These are phyloP conservation scores for Penicillium sp. DNA, from an alignment of 2,329 filamentous ascomycete genomes.

Conservation along the genomic window DNA sequence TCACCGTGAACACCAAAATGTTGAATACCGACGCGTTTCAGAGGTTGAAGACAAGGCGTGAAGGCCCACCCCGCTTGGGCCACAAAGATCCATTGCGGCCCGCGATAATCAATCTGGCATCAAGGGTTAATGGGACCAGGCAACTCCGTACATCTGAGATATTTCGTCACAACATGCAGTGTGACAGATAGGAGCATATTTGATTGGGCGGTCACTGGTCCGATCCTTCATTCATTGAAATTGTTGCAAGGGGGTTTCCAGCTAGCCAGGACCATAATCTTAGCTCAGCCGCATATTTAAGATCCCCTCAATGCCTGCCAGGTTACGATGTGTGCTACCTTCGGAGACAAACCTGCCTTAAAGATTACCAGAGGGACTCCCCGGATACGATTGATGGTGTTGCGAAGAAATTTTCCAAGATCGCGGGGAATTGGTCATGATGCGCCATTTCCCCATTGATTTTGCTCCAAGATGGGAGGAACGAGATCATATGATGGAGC, in stretches of 20 bases:
- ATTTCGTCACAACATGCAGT: background rate
- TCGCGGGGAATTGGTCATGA: background rate
- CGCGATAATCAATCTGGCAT: background rate
- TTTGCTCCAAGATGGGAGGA: background rate
- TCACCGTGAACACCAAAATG: background rate
- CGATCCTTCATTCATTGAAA: background rate
- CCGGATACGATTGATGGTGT: background rate
- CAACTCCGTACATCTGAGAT: background rate
- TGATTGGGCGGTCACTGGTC: background rate
- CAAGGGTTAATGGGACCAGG: background rate
- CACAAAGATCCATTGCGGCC: background rate
- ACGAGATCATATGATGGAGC: background rate
- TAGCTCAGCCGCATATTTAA: background rate
- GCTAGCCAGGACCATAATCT: background rate
- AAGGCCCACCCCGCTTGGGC: background rate
- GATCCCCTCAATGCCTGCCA: background rate
- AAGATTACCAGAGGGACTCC: background rate
- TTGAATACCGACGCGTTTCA: background rate
- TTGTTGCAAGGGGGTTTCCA: background rate
- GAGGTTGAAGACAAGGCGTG: background rate
- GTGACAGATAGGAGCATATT: background rate
- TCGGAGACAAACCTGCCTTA: background rate
- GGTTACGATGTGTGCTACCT: background rate
- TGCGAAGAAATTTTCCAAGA: background rate
- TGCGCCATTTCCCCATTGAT: background rate